Base-by-base conservation (phyloP, 768 basidiomycete species). In the Chiua virens region DNA sequence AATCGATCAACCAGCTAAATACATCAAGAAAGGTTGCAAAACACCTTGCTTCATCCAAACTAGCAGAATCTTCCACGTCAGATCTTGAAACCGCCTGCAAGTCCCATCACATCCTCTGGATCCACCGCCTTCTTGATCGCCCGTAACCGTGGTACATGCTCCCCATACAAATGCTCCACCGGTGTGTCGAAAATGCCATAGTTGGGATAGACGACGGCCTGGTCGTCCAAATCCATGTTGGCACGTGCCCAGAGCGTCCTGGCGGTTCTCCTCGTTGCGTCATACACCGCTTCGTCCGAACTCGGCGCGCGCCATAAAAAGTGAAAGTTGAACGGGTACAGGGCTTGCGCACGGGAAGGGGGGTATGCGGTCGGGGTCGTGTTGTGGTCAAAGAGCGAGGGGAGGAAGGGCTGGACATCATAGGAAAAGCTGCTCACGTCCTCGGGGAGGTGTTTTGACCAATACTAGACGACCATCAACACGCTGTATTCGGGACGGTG, bases 151-250 rank as follows among this genome's bases (percentile, higher is more conserved):
- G 64, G 57, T 23, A 54, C 0, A 47, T 82, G 77, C 0, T 52
- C 57, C 0, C 79, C 83, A 53, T 80, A 85, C 30, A 86, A 61
- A 3, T 63, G 42, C 25, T 67, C 59, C 36, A 82, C 32, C 1
- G 80, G 76, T 7, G 81, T 82, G 49, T 74, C 75, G 45, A 59
- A 71, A 4, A 81, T 67, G 2, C 83, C 83, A 57, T 83, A 86
- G 57, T 87, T 86, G n/a, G 74, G 71, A 57, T 87, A 85, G 27
- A 74, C 47, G 0, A 74, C 56, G 3, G 69, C 61, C 57, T 79
- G 77, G 11, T 78, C 81, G 30, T 76, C 72, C 21, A 71, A n/a
- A n/a, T n/a, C n/a, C n/a, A n/a, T n/a, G n/a, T n/a, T 54, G 3
- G 74, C 79, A 6, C 73, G 63, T 13, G 63, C 50, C 7, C 61